Evolutionary conservation across 129 eudicot genomes (phyloP), one percentile per base, ranked within the genome.

Genomic region (Helianthus annuus): DNA sequence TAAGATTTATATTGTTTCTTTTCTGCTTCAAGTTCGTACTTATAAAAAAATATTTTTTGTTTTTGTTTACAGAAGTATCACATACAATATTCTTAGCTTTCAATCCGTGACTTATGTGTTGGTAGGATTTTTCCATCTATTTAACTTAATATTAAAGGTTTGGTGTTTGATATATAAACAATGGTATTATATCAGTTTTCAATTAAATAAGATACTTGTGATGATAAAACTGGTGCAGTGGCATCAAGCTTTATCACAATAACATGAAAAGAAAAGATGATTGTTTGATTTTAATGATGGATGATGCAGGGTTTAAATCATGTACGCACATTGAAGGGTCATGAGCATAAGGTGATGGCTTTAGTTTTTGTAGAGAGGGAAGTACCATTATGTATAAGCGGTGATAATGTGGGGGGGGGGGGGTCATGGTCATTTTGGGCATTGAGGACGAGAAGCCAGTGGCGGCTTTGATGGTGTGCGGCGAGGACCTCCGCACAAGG

Each of bases 341-440:
- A 87, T 56, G 95, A 87, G 78, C 91, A 92, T 58, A 92, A 79
- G 82, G 85, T 92, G 61, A 87, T 82, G 91, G 93, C 95, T 72
- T 75, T 92, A 17, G 87, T 73, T 73, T 81, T 55, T 76, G 88
- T 87, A 57, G 83, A 92, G 68, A 80, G 78, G 15, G 87, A 80
- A 74, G 77, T 83, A 66, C 93, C 96, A 22, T 73, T 89, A 77
- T 92, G 98, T 80, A 87, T 92, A 44, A 87, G 96, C 70, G 98
- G 86, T 34, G 98, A 92, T 80, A 89, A 68, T 73, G 96, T 89
- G 69, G 22, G n/a, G n/a, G n/a, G n/a, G n/a, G 98, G n/a, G n/a
- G 98, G 53, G 92, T 78, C 57, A 89, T 92, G 24, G 87, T 86
- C 82, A 79, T 85, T 34, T 92, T 95, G 96, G 72, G 52, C 55